A percentile compares a stretch with the other conserved stretches of the same genome.
These are phyloP conservation scores for Trapa bicornis DNA, from an alignment of 345 rosid genomes.

Conservation along the genomic window DNA sequence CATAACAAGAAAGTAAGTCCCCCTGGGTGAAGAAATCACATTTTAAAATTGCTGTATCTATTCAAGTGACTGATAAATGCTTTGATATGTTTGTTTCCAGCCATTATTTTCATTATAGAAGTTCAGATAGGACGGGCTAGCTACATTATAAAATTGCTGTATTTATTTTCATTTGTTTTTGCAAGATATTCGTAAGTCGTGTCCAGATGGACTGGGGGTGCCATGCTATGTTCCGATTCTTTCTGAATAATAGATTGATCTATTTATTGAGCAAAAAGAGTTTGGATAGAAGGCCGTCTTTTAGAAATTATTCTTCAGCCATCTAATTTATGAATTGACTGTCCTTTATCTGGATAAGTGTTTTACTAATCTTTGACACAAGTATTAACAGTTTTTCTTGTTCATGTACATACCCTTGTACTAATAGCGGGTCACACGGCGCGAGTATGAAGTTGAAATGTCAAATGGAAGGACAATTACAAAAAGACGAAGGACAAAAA, in stretches of 20 bases:
- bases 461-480: conserved; percentile 48
- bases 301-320: background rate
- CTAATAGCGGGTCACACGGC: conserved; percentile 46
- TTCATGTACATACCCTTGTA: background rate
- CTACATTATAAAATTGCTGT: background rate
- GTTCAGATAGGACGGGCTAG: background rate
- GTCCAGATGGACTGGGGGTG: too few species aligned
- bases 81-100: background rate
- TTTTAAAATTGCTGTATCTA: background rate
- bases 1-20: conserved; percentile 54
- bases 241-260: too few species aligned
- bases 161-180: too few species aligned
- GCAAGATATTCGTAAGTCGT: too few species aligned
- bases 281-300: too few species aligned
- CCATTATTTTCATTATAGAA: background rate
- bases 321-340: background rate
- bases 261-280: too few species aligned
- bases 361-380: background rate
- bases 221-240: too few species aligned
- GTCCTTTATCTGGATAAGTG: background rate
- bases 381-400: background rate
- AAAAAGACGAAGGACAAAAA: conserved; percentile 44
- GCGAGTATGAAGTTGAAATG: conserved; percentile 62
- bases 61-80: background rate
- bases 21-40: background rate